Percentiles rank a stretch among this genome's conserved stretches.
phyloP scores from a whole-genome alignment of 257 asterid species.

The Solanum etuberosum region DNA sequence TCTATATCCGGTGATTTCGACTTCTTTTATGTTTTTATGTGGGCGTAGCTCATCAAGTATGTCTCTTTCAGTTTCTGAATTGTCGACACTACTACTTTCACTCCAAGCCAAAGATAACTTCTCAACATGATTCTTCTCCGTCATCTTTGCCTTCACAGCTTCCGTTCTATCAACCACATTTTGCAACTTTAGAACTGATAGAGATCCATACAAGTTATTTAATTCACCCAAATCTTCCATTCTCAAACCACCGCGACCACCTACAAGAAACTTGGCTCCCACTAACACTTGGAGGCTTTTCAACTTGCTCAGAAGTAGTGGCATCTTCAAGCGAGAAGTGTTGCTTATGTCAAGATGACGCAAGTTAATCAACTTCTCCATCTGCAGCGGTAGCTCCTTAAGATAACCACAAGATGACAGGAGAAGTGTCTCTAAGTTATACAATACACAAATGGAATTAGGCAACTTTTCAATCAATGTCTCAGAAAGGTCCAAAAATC shows the following conservation, averaged over 20 bases:
- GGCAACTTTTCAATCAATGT: neutral
- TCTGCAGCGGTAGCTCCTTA: no score
- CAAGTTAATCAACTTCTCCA: no score
- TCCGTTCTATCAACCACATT: neutral
- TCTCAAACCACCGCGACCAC: no score
- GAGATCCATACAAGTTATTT: no score
- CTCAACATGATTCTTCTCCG: neutral
- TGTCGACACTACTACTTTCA: neutral
- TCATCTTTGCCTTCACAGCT: neutral
- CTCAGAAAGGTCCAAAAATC: neutral
- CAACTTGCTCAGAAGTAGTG: no score
- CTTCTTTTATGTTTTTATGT: neutral
- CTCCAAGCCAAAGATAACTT: neutral
- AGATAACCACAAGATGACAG: neutral
- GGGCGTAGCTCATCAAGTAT: neutral
- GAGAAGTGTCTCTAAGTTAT: neutral
- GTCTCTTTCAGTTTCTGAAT: neutral
- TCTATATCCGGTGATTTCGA: neutral
- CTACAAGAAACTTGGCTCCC: no score
- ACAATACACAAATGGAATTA: neutral
- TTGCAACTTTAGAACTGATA: no score
- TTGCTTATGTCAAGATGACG: no score
- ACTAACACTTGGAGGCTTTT: no score
- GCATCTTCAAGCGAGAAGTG: no score
- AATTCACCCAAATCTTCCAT: no score